Conservation (phyloP, 139 green algal genomes). For the Zygnema circumcarinatum region DNA sequence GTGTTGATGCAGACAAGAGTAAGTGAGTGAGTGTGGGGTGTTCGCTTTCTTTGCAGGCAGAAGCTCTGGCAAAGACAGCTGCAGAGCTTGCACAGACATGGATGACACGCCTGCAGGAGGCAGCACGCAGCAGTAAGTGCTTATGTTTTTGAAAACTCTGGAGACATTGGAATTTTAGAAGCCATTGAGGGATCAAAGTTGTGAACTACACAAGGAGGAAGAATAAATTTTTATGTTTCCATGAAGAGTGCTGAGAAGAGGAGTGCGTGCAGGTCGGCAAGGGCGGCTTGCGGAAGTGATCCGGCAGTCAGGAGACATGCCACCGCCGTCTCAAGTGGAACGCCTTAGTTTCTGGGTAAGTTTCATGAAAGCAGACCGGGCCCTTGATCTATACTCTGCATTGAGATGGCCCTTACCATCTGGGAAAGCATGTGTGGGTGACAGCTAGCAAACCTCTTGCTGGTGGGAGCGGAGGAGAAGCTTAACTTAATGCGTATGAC, state of each 20-base stretch:
- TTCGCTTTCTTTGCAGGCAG: conserved; percentile 26
- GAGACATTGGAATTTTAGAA: too few relatives aligned
- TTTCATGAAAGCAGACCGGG: background rate
- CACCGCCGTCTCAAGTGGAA: background rate
- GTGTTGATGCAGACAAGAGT: too few relatives aligned
- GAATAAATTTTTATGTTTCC: background rate
- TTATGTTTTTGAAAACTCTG: background rate
- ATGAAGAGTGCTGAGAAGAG: background rate
- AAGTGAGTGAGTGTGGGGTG: too few relatives aligned
- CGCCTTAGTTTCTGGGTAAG: conserved; percentile 49
- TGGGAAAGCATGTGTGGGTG: background rate
- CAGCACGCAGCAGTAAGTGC: conserved; percentile 4
- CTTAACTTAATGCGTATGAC: conserved; percentile 16
- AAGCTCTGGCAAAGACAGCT: conserved; percentile 3
- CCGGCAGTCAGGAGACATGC: conserved; percentile 16
- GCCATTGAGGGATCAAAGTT: background rate
- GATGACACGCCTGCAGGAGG: background rate
- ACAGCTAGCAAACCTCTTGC: conserved; percentile 33
- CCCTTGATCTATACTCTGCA: background rate
- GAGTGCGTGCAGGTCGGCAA: background rate
- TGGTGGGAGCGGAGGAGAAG: conserved; percentile 2
- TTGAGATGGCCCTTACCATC: background rate
- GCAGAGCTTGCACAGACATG: conserved; percentile 2
- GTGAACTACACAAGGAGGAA: too few relatives aligned
- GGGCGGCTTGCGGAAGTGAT: background rate